phyloP scores from a whole-genome alignment of 192 early-diverging fungal genomes.

The Backusella luteola region DNA sequence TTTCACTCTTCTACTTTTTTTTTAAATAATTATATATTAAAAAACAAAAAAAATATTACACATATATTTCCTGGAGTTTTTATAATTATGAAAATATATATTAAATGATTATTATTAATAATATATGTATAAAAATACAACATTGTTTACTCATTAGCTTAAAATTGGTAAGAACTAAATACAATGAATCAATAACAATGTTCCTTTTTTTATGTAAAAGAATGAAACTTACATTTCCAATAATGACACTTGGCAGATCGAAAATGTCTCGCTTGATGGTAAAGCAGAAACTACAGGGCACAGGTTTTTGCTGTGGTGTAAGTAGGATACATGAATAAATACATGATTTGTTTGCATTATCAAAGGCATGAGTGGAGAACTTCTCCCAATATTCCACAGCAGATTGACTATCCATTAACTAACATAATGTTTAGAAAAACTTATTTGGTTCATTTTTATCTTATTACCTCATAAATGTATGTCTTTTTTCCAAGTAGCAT shows the following conservation, averaged over 20 bases:
- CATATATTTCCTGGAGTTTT: background rate
- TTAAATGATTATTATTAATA: background rate
- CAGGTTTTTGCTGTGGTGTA: constrained; percentile 61
- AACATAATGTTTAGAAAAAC: background rate
- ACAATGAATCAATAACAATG: background rate
- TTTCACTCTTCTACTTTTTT: background rate
- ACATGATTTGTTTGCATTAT: constrained; percentile 85
- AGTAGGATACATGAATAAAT: constrained; percentile 88
- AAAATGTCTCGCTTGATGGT: constrained; percentile 97
- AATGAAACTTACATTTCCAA: constrained; percentile 60
- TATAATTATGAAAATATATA: background rate
- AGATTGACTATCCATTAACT: constrained; percentile 91
- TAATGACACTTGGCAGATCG: constrained; percentile 89
- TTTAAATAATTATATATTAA: background rate
- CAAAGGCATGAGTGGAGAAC: constrained; percentile 89
- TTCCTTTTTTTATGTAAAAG: background rate
- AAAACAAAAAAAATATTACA: background rate
- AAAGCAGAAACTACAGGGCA: constrained; percentile 92
- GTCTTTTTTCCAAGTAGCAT: constrained; percentile 75
- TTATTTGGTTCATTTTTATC: background rate
- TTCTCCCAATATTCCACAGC: constrained; percentile 96
- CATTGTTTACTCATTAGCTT: background rate
- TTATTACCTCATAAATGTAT: constrained; percentile 73
- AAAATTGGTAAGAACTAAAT: constrained; percentile 24
- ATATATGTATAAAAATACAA: background rate